A percentile compares a stretch with the other conserved stretches of the same genome.
phyloP scores from a whole-genome alignment of 305 asterid genomes.

The Fraxinus floribunda region DNA sequence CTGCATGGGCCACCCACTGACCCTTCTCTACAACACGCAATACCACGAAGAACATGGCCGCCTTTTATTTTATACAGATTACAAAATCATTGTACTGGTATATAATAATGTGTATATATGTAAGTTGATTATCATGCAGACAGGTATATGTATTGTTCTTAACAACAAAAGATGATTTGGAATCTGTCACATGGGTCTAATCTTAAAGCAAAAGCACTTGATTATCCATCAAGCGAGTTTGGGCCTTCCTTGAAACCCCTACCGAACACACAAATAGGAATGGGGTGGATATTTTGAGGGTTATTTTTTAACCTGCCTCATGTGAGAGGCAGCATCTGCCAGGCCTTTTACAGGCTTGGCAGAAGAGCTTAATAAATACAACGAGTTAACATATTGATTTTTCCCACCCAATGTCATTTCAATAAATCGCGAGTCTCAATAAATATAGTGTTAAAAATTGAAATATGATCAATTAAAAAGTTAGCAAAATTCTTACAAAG shows the following conservation, averaged over 20 bases:
- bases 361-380: too few relatives aligned
- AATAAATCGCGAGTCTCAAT: too few relatives aligned
- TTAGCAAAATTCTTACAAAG: too few relatives aligned
- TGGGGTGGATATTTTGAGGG: too few relatives aligned
- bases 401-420: too few relatives aligned
- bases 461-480: too few relatives aligned
- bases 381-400: not conserved
- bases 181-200: not conserved
- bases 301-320: too few relatives aligned
- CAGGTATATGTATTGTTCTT: conserved; percentile 13
- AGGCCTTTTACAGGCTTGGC: too few relatives aligned
- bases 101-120: not conserved
- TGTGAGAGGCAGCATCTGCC: too few relatives aligned
- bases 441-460: too few relatives aligned
- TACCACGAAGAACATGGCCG: conserved; percentile 5
- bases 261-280: too few relatives aligned
- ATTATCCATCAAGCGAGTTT: not conserved
- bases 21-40: conserved; percentile 44
- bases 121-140: not conserved
- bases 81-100: not conserved
- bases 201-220: not conserved
- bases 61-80: not conserved
- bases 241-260: too few relatives aligned
- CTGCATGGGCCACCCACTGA: conserved; percentile 44
- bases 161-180: not conserved